Percentiles rank a stretch among this genome's conserved stretches.
These are phyloP conservation scores for Gentiana dahurica DNA, from an alignment of 257 asterid genomes.

Conservation along the genomic window DNA sequence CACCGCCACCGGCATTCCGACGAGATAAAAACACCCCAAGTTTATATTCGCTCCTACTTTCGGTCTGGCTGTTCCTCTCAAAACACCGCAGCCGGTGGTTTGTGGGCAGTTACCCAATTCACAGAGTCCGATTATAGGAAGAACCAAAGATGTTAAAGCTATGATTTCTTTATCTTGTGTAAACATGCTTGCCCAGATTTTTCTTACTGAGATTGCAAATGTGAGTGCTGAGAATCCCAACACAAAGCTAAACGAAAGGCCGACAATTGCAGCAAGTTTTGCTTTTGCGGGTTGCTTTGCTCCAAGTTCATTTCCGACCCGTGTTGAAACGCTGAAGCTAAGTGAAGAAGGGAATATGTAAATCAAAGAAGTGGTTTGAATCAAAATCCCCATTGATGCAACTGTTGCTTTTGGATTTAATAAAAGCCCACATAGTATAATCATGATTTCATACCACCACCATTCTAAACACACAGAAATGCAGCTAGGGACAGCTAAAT, in stretches of 20 bases:
- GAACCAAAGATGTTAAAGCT: slow-evolving; percentile 41
- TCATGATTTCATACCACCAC: slow-evolving; percentile 98
- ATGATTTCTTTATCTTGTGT: slow-evolving; percentile 52
- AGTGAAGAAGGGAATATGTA: slow-evolving; percentile 76
- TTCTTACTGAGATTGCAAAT: slow-evolving; percentile 52
- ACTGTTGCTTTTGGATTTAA: slow-evolving; percentile 60
- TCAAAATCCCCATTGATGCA: slow-evolving; percentile 76
- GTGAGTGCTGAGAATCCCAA: slow-evolving; percentile 47
- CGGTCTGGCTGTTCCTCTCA: slow-evolving; percentile 82
- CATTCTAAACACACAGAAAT: slow-evolving; percentile 75
- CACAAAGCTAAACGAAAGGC: slow-evolving; percentile 40
- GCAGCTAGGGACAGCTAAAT: slow-evolving; percentile 74
- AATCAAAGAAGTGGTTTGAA: slow-evolving; percentile 67
- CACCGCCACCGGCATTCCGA: slow-evolving; percentile 77
- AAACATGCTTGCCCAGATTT: slow-evolving; percentile 64
- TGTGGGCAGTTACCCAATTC: slow-evolving; percentile 93
- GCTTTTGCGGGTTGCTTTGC: slow-evolving; percentile 47
- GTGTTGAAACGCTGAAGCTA: slow-evolving; percentile 63
- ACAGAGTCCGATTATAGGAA: slow-evolving; percentile 76
- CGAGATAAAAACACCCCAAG: slow-evolving; percentile 64
- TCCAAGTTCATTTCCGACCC: slow-evolving; percentile 73
- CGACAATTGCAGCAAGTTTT: slow-evolving; percentile 50
- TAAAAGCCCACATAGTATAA: slow-evolving; percentile 52
- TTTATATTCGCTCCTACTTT: slow-evolving; percentile 73
- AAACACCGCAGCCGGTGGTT: slow-evolving; percentile 84